A percentile compares a stretch with the other conserved stretches of the same genome.
phyloP scores from a whole-genome alignment of 495 filamentous ascomycete genomes.

The Lasiosphaeria miniovina region DNA sequence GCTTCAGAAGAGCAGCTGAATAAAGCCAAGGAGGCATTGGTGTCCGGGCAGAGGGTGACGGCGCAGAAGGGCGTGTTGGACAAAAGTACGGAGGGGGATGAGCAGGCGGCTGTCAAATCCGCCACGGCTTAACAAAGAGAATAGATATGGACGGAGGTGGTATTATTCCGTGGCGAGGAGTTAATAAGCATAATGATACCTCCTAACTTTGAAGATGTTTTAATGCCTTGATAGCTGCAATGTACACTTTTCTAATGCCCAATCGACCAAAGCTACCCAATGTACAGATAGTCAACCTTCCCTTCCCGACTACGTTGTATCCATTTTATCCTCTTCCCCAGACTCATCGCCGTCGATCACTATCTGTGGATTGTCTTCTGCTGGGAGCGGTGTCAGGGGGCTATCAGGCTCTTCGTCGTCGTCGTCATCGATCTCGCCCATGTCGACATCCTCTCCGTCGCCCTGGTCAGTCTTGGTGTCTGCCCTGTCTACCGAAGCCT shows the following conservation, averaged over 20 bases:
- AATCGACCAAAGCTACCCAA: background rate
- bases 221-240: too few species aligned
- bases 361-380: constrained; percentile 48
- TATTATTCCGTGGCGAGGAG: too few species aligned
- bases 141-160: background rate
- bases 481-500: constrained; percentile 17
- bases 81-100: background rate
- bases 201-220: background rate
- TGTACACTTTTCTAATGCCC: too few species aligned
- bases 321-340: constrained; percentile 65
- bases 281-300: too few species aligned
- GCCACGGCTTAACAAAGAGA: background rate
- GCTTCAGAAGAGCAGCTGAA: constrained; percentile 59
- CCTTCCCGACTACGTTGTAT: constrained; percentile 47
- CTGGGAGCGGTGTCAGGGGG: constrained; percentile 31
- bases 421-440: constrained; percentile 38
- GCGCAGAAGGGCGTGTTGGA: constrained; percentile 13
- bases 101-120: background rate
- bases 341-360: constrained; percentile 52
- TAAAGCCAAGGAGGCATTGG: constrained; percentile 54
- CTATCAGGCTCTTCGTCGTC: constrained; percentile 40
- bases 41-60: constrained; percentile 38
- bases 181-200: too few species aligned
- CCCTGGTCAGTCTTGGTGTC: constrained; percentile 39
- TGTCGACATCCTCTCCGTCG: constrained; percentile 63